Evolutionary conservation across 1,284 basidiomycete genomes (phyloP), one percentile per base, ranked within the genome.

Genomic region (Pseudozyma pruni): DNA sequence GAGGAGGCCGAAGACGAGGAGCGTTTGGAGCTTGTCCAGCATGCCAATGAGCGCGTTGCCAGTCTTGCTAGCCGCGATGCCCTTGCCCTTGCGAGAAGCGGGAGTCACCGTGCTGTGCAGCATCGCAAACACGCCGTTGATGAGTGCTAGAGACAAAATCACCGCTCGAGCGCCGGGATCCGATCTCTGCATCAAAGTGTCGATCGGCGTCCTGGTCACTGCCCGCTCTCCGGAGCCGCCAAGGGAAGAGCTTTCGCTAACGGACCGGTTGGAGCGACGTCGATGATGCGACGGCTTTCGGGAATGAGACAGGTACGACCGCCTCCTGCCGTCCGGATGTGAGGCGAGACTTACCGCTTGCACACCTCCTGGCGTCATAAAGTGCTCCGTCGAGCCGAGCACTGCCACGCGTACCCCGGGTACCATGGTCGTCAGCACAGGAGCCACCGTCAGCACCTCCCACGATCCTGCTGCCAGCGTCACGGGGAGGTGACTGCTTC

Each of bases 1-100:
- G 5, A 63, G 48, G 39, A 63, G 37, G 3, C 43, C 60, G 20
- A 63, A 63, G 8, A 63, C 44, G n/a, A 63, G n/a, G 35, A 63
- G 16, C 11, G 60, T 56, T 25, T 63, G 60, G 9, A 63, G 45
- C 35, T 48, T 51, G 44, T 63, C 60, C 11, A 63, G 49, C 40
- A 63, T 33, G 27, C 47, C 41, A 9, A 63, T 38, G 20, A 63
- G 25, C 3, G 60, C 25, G 16, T 57, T 49, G 9, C 48, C 34
- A 4, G 22, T 37, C 54, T 48, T 45, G 27, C 23, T 19, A 22
- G 31, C 11, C 16, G 16, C 38, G 8, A 43, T 7, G 27, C 25
- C 4, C 22, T 35, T 31, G 19, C 32, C 47, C 14, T 34, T 29
- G 14, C 19, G 10, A 23, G 51, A 23, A 22, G 8, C 25, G 3